Base-by-base conservation (phyloP, 2,329 filamentous ascomycete species). In the Microcyclosporella mali region DNA sequence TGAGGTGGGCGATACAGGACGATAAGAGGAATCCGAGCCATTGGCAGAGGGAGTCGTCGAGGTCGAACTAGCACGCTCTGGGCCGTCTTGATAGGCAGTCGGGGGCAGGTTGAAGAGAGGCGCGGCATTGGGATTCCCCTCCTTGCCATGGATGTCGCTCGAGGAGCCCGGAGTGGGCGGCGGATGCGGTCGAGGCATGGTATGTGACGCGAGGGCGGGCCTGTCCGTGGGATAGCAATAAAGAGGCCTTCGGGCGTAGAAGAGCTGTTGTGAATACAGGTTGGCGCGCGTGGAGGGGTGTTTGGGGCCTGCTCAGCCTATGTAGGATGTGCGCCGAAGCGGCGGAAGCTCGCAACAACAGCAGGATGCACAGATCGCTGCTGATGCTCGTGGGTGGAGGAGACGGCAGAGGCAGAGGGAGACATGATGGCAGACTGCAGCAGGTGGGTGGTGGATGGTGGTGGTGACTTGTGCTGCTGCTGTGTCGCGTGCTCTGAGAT, bases 121-220 rank as follows among this genome's bases (percentile, higher is more conserved):
- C 21, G 21, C 6, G 56, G 88, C 85, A 17, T 84, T 69, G 30
- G 74, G 70, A 31, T 73, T 68, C 34, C 82, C 72, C 47, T 79
- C 79, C 65, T 86, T 80, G 51, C 79, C 82, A 43, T 79, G 77
- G 62, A 92, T 85, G 60, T 92, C 87, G 38, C 84, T 84, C 27
- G 85, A 90, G 9, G 85, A 85, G 40, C 79, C 81, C 31, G 87
- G 88, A 37, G 87, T 94, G 33, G 82, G 85, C 33, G 84, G 86
- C 41, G 81, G 72, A 42, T 70, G 72, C 33, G 77, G 72, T 45
- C 75, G 79, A 62, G 83, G 78, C 84, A 88, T 88, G 50, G 37
- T 45, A 15, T 16, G 33, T 16, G 15, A 12, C 45, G 77, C 73
- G 1, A 69, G 19, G 28, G 46, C 38, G 19, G 44, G 42, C 35